These are phyloP conservation scores for Vigna unguiculata DNA, from an alignment of 306 rosid species.

Conservation along the genomic window DNA sequence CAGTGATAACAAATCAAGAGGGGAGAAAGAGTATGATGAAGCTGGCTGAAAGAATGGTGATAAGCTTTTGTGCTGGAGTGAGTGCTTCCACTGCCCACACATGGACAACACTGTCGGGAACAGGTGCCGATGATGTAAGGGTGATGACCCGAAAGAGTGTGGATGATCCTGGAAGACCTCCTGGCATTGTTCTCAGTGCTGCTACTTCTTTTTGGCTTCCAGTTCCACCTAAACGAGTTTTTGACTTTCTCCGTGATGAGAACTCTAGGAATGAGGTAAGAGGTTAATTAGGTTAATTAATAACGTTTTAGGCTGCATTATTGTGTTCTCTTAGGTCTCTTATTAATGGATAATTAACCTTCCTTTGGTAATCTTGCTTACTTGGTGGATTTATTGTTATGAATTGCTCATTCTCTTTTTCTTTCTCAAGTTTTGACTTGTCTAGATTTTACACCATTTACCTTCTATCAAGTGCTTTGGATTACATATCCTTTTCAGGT, in stretches of 20 bases:
- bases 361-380: slow-evolving; percentile 16
- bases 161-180: slow-evolving; percentile 95
- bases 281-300: background rate
- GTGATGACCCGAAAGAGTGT: slow-evolving; percentile 96
- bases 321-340: background rate
- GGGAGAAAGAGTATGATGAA: slow-evolving; percentile 97
- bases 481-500: slow-evolving; percentile 9
- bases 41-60: slow-evolving; percentile 95
- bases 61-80: slow-evolving; percentile 96
- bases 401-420: background rate
- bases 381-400: background rate
- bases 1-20: slow-evolving; percentile 92
- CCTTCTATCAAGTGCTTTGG: slow-evolving; percentile 13
- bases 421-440: background rate
- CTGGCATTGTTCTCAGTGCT: slow-evolving; percentile 93
- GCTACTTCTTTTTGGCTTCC: slow-evolving; percentile 99
- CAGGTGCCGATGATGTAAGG: slow-evolving; percentile 94
- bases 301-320: slow-evolving; percentile 2
- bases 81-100: slow-evolving; percentile 96
- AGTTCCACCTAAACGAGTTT: slow-evolving; percentile 79
- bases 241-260: slow-evolving; percentile 91
- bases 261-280: slow-evolving; percentile 91
- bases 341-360: slow-evolving; percentile 13
- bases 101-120: slow-evolving; percentile 91
- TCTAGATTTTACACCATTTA: slow-evolving; percentile 9